phyloP scores from a whole-genome alignment of 176 grass and related monocot genomes.

The Paspalum notatum region DNA sequence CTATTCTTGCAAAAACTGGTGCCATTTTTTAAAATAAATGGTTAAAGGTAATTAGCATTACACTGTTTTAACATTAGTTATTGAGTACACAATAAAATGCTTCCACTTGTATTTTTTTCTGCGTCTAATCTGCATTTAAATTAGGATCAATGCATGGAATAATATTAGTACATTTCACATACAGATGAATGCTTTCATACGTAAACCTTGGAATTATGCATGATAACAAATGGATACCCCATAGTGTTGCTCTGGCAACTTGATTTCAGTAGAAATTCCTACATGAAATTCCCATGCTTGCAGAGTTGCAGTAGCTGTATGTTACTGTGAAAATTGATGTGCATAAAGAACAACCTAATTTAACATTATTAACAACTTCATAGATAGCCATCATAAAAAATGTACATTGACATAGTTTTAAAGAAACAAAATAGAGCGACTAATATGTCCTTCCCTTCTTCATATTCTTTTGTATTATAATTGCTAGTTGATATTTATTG shows the following conservation, averaged over 20 bases:
- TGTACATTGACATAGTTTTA: not conserved
- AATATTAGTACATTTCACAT: not conserved
- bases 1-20: not conserved
- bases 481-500: conserved; percentile 11
- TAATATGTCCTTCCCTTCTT: conserved; percentile 10
- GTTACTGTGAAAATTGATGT: not conserved
- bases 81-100: not conserved
- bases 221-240: not conserved
- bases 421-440: not conserved
- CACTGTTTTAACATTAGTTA: not conserved
- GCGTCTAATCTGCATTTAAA: not conserved
- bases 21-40: not conserved
- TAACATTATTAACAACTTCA: not conserved
- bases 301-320: not conserved
- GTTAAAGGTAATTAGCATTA: not conserved
- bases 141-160: conserved; percentile 8
- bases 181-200: not conserved
- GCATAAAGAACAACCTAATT: not conserved
- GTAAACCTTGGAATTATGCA: not conserved
- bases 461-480: conserved; percentile 3
- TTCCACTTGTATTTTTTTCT: not conserved
- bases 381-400: not conserved
- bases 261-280: not conserved
- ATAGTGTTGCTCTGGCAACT: not conserved
- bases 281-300: conserved; percentile 3